Base-by-base conservation (phyloP, 2,329 filamentous ascomycete genomes). In the Calonectria crousiana region DNA sequence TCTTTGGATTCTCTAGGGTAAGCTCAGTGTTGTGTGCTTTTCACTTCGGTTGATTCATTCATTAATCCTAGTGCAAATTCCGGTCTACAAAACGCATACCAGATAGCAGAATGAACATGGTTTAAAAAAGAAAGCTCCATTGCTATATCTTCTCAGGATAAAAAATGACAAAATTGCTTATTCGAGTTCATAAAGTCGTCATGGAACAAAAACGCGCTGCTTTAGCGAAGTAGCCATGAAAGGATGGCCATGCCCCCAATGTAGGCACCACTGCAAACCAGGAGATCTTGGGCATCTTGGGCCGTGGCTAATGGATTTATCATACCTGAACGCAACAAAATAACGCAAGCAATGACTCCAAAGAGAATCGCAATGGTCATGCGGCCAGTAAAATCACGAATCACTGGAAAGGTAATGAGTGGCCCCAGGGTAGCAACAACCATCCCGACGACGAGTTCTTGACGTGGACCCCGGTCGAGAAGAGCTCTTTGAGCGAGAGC, bases 361-460 rank as follows among this genome's bases (percentile, higher is more conserved):
- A 91, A 88, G 0, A 93, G 84, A 5, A 88, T 78, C 2, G 92
- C 88, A 3, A 93, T 87, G 0, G 88, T 88, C 76, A 93, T 86
- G n/a, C 91, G 87, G 2, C 89, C 90, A 0, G 89, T 80, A 74
- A 92, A 91, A 8, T 88, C 87, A 0, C 88, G 86, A 26, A 93
- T 89, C 28, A 92, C 85, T 6, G 87, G 82, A 78, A 93, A 93
- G 0, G 90, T 87, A 11, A 93, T 78, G 1, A 93, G 85, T 0
- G 92, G 92, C 0, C 91, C 83, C 8, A 93, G 82, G 2, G 93
- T 84, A 0, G 80, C 81, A 18, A 78, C 70, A 34, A 80, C 75
- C 28, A 79, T 75, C 28, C 77, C 81, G 11, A 82, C 53, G 6
- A 67, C 74, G 16, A 77, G 32, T 44, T 41, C 68, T 49, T 26